Evolutionary conservation across 2,329 filamentous ascomycete species (phyloP).

Genomic region (Coniochaeta sp.): DNA sequence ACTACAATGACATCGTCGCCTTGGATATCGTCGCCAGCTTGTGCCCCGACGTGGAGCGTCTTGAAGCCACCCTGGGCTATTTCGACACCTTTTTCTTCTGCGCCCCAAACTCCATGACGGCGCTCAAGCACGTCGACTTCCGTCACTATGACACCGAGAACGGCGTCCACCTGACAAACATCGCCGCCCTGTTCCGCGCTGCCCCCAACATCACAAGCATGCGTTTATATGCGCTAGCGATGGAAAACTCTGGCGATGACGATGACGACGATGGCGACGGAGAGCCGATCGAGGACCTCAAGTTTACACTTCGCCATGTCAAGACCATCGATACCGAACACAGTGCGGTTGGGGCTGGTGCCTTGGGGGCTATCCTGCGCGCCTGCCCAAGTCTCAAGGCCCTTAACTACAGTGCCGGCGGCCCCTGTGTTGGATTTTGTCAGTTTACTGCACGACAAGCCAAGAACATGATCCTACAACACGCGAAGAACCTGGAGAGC

Average conservation of each 20-base stretch:
- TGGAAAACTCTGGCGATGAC: too few relatives aligned
- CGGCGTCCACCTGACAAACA: not conserved
- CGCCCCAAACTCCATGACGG: not conserved
- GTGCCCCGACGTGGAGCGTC: slow-evolving; percentile 2
- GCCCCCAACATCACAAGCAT: not conserved
- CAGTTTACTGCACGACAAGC: not conserved
- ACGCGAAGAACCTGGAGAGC: not conserved
- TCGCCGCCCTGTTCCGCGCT: not conserved
- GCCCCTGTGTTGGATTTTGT: not conserved
- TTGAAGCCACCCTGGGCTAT: not conserved
- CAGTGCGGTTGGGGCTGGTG: not conserved
- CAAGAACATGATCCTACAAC: not conserved
- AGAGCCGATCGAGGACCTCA: not conserved
- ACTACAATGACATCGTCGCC: too few relatives aligned
- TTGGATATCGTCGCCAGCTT: slow-evolving; percentile 4
- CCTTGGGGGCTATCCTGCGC: not conserved
- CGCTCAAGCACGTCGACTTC: not conserved
- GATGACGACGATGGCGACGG: not conserved
- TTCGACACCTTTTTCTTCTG: not conserved
- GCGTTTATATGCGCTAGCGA: too few relatives aligned
- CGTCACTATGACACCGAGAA: not conserved
- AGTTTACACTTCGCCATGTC: not conserved
- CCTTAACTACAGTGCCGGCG: not conserved
- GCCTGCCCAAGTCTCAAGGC: not conserved
- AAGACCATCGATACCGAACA: not conserved